Evolutionary conservation across 768 basidiomycete genomes (phyloP).

Genomic region (Tricholoma flavovirens): DNA sequence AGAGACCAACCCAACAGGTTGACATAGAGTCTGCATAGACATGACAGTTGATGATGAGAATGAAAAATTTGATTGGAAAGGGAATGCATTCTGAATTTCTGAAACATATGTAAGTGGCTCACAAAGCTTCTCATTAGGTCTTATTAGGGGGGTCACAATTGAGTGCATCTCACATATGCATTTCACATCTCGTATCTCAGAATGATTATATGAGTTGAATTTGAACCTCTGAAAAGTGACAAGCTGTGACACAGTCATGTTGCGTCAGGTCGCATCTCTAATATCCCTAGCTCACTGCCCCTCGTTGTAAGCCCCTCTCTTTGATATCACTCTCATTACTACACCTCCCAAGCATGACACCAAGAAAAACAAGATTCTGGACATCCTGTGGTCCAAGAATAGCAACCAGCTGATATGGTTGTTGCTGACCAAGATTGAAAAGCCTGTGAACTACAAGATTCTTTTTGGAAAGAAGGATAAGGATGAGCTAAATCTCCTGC

Average conservation of each 20-base stretch:
- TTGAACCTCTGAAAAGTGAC: constrained; percentile 1
- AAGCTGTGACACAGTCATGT: not conserved
- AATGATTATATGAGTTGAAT: not conserved
- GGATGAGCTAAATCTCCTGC: constrained; percentile 7
- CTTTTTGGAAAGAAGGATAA: constrained; percentile 16
- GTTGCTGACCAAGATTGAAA: constrained; percentile 11
- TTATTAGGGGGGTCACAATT: no score
- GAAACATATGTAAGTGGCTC: no score
- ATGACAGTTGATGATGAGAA: no score
- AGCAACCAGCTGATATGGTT: constrained; percentile 2
- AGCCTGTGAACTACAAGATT: constrained; percentile 15
- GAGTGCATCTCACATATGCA: no score
- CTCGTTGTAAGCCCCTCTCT: not conserved
- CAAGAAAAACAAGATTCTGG: constrained; percentile 2
- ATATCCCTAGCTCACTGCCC: not conserved
- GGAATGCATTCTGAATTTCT: no score
- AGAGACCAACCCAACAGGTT: no score
- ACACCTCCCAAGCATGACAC: not conserved
- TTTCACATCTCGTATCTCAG: no score
- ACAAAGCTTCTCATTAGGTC: no score
- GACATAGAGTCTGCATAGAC: no score
- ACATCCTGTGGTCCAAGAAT: constrained; percentile 5
- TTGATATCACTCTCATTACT: not conserved
- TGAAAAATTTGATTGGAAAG: no score
- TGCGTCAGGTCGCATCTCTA: not conserved